Evolutionary conservation across 768 basidiomycete genomes (phyloP).

Genomic region (Trametes maxima): DNA sequence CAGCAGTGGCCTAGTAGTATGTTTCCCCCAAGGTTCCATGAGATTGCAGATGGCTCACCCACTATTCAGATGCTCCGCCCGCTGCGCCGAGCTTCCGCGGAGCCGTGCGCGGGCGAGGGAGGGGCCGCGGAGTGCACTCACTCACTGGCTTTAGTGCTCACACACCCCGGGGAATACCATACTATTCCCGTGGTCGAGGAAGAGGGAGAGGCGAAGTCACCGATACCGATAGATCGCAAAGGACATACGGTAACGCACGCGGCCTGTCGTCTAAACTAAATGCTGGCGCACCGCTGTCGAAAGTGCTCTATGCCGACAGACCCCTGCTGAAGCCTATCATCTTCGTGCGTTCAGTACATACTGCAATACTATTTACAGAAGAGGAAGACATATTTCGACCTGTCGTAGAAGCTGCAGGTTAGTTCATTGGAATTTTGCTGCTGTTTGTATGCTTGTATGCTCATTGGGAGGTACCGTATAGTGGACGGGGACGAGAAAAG

Average conservation of each 20-base stretch:
- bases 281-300: conserved; percentile 55
- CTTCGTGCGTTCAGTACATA: conserved; percentile 64
- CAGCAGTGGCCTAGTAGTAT: conserved; percentile 34
- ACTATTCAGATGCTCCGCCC: conserved; percentile 12
- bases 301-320: conserved; percentile 55
- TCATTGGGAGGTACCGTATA: conserved; percentile 26
- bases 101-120: conserved; percentile 29
- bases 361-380: conserved; percentile 51
- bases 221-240: not conserved
- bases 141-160: conserved; percentile 4
- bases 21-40: conserved; percentile 9
- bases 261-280: conserved; percentile 34
- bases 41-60: not conserved
- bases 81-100: conserved; percentile 18
- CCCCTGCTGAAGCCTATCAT: conserved; percentile 66
- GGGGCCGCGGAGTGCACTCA: conserved; percentile 22
- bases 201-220: conserved; percentile 12
- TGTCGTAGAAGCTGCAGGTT: conserved; percentile 53
- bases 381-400: conserved; percentile 67
- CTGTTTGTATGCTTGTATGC: not conserved
- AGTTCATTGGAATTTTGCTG: conserved; percentile 19
- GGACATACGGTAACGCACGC: conserved; percentile 18
- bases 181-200: conserved; percentile 14
- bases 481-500: conserved; percentile 50
- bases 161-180: conserved; percentile 1